Evolutionary conservation across 108 stramenopile genomes (phyloP), one percentile per base, ranked within the genome.

Genomic region (Fragilaria crotonensis): DNA sequence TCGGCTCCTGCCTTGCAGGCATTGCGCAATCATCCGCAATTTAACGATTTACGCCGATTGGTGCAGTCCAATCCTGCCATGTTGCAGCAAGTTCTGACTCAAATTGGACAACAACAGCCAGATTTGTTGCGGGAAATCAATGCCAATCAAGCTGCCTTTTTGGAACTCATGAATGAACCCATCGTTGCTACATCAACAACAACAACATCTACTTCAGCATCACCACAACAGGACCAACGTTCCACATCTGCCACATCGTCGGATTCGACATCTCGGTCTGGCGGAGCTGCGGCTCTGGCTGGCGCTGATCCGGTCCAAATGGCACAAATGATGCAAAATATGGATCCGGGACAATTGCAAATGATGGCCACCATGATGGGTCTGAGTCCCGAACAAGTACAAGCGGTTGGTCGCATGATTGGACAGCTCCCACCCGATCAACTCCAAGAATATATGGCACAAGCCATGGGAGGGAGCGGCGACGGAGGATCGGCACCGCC

Each of bases 151-250:
- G 89, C 70, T 17, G 87, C 69, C 5, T 99, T 99, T 64, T 76
- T 99, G 45, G 63, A 77, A 36, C 90, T 99, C 77, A 98, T 99
- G 96, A 99, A 99, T 66, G 96, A 97, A 64, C 97, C 97, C 1
- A 81, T 98, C 22, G n/a, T n/a, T n/a, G n/a, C n/a, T n/a, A n/a
- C n/a, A n/a, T n/a, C n/a, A n/a, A n/a, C n/a, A n/a, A n/a, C n/a
- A n/a, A n/a, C n/a, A n/a, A n/a, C n/a, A n/a, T n/a, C n/a, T n/a
- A n/a, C n/a, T n/a, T n/a, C n/a, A n/a, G n/a, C n/a, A n/a, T n/a
- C n/a, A n/a, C n/a, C n/a, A n/a, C n/a, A n/a, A n/a, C n/a, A n/a
- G n/a, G n/a, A n/a, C n/a, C n/a, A n/a, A n/a, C n/a, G n/a, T n/a
- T n/a, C n/a, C n/a, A n/a, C n/a, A n/a, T n/a, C n/a, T n/a, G n/a